These are phyloP conservation scores for Colletotrichum godetiae DNA, from an alignment of 2,329 filamentous ascomycete genomes.

Conservation along the genomic window DNA sequence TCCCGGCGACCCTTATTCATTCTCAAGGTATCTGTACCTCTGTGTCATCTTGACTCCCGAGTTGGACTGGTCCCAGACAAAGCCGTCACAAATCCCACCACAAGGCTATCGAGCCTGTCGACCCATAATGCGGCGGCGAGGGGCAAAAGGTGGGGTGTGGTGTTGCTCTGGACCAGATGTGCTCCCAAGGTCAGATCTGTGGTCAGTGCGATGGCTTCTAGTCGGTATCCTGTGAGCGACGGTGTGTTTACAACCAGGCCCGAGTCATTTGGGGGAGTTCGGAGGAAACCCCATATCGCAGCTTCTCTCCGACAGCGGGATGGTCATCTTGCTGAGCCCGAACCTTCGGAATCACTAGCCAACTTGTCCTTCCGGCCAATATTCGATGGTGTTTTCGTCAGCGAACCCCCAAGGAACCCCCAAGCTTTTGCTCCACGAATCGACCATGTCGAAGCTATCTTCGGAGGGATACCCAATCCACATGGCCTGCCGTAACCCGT, in stretches of 20 bases:
- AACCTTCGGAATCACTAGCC: constrained; percentile 30
- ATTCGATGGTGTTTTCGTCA: constrained; percentile 31
- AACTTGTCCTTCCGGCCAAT: constrained; percentile 26
- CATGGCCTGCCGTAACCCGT: constrained; percentile 29
- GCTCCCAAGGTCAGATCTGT: constrained; percentile 13
- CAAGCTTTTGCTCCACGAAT: constrained; percentile 24
- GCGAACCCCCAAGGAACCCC: constrained; percentile 18
- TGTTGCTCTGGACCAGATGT: constrained; percentile 12
- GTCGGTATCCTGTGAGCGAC: constrained; percentile 33
- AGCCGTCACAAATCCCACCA: constrained; percentile 21
- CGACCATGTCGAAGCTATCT: constrained; percentile 26
- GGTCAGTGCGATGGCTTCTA: constrained; percentile 28
- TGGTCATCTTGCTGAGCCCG: constrained; percentile 21
- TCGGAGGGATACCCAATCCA: constrained; percentile 12
- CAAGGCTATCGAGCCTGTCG: constrained; percentile 13
- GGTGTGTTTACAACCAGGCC: constrained; percentile 28
- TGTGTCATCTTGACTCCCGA: constrained; percentile 7
- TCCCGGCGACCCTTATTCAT: constrained; percentile 7
- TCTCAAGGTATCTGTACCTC: constrained; percentile 29
- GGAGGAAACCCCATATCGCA: constrained; percentile 23
- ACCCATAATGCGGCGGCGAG: constrained; percentile 31
- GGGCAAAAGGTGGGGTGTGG: constrained; percentile 30
- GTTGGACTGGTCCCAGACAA: constrained; percentile 6
- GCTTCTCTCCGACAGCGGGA: constrained; percentile 27
- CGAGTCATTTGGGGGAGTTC: constrained; percentile 31